phyloP scores from a whole-genome alignment of 768 basidiomycete genomes.

The Leccinum fibrillosum region DNA sequence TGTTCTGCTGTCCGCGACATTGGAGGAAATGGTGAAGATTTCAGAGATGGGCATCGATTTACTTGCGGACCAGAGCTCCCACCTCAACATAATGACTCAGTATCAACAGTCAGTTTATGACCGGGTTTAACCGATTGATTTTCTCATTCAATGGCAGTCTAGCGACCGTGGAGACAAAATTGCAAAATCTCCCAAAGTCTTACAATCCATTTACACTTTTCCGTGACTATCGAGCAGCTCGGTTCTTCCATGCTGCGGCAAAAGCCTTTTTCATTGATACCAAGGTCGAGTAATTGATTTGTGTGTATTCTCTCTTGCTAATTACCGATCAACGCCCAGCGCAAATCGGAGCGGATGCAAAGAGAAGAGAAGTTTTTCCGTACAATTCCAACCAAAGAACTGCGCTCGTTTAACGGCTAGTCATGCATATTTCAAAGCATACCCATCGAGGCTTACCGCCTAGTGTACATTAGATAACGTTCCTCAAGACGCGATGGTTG shows the following conservation, averaged over 20 bases:
- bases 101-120: too few relatives aligned
- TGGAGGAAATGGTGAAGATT: slow-evolving; percentile 4
- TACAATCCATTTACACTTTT: background rate
- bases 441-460: background rate
- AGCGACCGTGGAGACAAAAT: background rate
- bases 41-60: background rate
- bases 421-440: background rate
- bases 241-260: background rate
- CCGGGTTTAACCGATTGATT: too few relatives aligned
- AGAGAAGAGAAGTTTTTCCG: too few relatives aligned
- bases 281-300: background rate
- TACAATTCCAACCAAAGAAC: background rate
- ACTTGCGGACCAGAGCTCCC: background rate
- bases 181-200: background rate
- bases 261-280: background rate
- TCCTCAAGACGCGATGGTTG: background rate
- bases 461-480: background rate
- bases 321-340: too few relatives aligned
- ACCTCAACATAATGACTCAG: background rate
- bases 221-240: background rate
- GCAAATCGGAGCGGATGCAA: too few relatives aligned
- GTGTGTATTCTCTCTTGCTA: background rate
- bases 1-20: slow-evolving; percentile 1
- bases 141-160: background rate
- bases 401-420: background rate